A percentile compares a stretch with the other conserved stretches of the same genome.
phyloP scores from a whole-genome alignment of 371 early-diverging fungal species.

The Choanephora cucurbitarum region DNA sequence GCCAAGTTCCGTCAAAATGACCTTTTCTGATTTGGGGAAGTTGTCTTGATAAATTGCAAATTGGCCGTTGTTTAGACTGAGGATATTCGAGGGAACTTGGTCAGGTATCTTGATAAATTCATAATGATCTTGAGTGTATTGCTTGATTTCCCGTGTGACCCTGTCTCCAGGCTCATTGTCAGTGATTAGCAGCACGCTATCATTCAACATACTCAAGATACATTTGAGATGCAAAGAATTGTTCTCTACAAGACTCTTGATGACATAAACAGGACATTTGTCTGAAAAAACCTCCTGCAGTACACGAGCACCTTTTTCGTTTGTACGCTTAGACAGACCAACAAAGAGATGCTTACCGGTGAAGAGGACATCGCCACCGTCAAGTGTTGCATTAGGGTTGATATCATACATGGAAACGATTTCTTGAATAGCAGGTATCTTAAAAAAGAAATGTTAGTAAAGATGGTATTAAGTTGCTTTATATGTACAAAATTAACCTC shows the following conservation, averaged over 20 bases:
- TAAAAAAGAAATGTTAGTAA: background rate
- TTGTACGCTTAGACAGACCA: slow-evolving; percentile 39
- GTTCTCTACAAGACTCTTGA: slow-evolving; percentile 19
- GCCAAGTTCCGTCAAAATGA: slow-evolving; percentile 19
- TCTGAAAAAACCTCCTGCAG: slow-evolving; percentile 17
- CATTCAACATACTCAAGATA: slow-evolving; percentile 25
- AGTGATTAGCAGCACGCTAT: slow-evolving; percentile 20
- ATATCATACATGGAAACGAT: slow-evolving; percentile 25
- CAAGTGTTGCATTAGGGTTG: slow-evolving; percentile 29
- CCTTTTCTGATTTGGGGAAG: slow-evolving; percentile 24
- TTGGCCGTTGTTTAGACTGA: slow-evolving; percentile 24
- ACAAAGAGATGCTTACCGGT: slow-evolving; percentile 36
- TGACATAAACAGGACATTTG: slow-evolving; percentile 17
- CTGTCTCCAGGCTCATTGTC: slow-evolving; percentile 29
- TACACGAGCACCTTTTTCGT: slow-evolving; percentile 28
- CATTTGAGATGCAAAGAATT: slow-evolving; percentile 37
- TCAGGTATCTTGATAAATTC: slow-evolving; percentile 31
- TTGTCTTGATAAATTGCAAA: slow-evolving; percentile 30
- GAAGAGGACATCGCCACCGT: slow-evolving; percentile 41
- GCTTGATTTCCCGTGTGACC: slow-evolving; percentile 20
- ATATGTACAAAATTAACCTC: slow-evolving; percentile 13
- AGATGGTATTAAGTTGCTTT: slow-evolving; percentile 16
- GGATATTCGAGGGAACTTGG: slow-evolving; percentile 35
- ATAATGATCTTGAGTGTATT: slow-evolving; percentile 17
- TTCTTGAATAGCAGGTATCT: slow-evolving; percentile 20